Conservation (phyloP, 176 grass and related monocot genomes). For the Areca catechu region DNA sequence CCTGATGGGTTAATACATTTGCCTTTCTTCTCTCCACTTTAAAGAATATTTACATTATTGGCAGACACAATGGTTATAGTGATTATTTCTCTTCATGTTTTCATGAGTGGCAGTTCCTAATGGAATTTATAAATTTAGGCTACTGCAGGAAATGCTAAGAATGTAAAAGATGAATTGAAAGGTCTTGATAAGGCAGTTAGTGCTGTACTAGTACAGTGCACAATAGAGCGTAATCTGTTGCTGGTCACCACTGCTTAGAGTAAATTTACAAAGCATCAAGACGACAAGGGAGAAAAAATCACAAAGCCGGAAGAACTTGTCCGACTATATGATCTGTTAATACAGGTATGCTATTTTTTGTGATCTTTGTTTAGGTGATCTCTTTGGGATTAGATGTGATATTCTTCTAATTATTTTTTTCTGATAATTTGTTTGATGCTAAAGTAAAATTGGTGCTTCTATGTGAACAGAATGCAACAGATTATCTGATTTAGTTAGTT, state of each 20-base stretch:
- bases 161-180: conserved; percentile 88
- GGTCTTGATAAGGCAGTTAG: conserved; percentile 96
- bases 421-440: too few species aligned
- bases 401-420: too few species aligned
- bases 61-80: too few species aligned
- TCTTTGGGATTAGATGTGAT: too few species aligned
- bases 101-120: background rate
- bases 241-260: conserved; percentile 88
- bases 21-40: too few species aligned
- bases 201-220: conserved; percentile 83
- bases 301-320: conserved; percentile 99
- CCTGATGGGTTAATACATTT: too few species aligned
- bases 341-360: conserved; percentile 47
- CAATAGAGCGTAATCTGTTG: conserved; percentile 82
- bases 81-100: too few species aligned
- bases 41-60: too few species aligned
- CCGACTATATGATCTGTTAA: conserved; percentile 80
- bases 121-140: conserved; percentile 39
- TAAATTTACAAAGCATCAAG: conserved; percentile 77
- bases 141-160: conserved; percentile 72
- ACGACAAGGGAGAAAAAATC: conserved; percentile 76
- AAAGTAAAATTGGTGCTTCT: too few species aligned
- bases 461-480: conserved; percentile 63
- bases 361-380: conserved; percentile 5
- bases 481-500: conserved; percentile 95